These are phyloP conservation scores for Aspergillus sp. DNA, from an alignment of 2,329 filamentous ascomycete species.

Conservation along the genomic window DNA sequence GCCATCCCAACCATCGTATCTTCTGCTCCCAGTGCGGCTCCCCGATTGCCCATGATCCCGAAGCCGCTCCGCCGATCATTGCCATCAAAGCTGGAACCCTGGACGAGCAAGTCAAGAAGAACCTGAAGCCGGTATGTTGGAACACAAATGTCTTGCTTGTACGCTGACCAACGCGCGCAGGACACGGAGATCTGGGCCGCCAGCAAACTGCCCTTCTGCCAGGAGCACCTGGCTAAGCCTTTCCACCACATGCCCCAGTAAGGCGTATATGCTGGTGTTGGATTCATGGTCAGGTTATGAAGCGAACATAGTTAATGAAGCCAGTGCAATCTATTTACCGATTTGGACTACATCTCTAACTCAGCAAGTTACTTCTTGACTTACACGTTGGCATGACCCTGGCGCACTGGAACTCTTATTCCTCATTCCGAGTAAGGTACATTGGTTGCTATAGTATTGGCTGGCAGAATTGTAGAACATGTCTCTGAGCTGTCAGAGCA, in stretches of 20 bases:
- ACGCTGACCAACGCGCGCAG: slow-evolving; percentile 21
- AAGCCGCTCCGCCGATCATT: slow-evolving; percentile 60
- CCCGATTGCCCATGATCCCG: slow-evolving; percentile 61
- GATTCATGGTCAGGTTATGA: neutral
- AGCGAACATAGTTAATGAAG: slow-evolving; percentile 4
- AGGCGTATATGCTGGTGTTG: slow-evolving; percentile 1
- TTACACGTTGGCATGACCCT: too few species aligned
- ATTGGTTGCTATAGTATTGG: too few species aligned
- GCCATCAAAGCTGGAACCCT: slow-evolving; percentile 60
- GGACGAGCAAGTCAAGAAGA: slow-evolving; percentile 56
- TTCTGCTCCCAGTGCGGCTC: slow-evolving; percentile 63
- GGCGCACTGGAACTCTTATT: too few species aligned
- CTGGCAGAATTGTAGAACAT: too few species aligned
- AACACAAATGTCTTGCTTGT: slow-evolving; percentile 18
- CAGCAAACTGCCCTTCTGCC: slow-evolving; percentile 60
- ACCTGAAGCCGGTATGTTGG: slow-evolving; percentile 46
- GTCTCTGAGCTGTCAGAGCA: too few species aligned
- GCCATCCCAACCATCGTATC: slow-evolving; percentile 56
- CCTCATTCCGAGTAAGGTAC: too few species aligned
- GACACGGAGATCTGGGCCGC: slow-evolving; percentile 61
- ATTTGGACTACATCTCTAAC: too few species aligned
- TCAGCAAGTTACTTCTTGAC: too few species aligned
- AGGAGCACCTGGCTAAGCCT: slow-evolving; percentile 54
- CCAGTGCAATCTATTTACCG: too few species aligned
- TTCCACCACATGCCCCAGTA: slow-evolving; percentile 57